Base-by-base conservation (phyloP, 148 eudicot genomes). In the Fagopyrum tataricum region DNA sequence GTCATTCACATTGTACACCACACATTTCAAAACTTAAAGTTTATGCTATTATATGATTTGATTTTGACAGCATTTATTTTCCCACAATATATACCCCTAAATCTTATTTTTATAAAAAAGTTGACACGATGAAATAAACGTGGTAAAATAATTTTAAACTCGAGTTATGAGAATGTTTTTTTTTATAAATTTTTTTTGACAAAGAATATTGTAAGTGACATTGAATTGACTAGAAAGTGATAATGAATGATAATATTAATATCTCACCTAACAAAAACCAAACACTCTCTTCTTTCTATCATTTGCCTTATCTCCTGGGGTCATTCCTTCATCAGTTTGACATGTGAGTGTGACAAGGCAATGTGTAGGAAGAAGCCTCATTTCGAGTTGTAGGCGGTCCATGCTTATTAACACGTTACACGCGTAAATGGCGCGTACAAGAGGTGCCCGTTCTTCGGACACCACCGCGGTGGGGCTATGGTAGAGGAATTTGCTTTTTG, bases 321-420 rank as follows among this genome's bases (percentile, higher is more conserved):
- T 59, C 26, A 58, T 58, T 8, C 23, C 37, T 58, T 7, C 39
- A 24, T 24, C 66, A 9, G 15, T 8, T 14, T 13, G 66, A 23
- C 66, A 59, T 59, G 66, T 59, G 66, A 59, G 8, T 10, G 39
- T 59, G 66, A 59, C 66, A 23, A 59, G 66, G 66, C 39, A 24
- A 59, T 23, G 6, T 23, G 66, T 59, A 59, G 66, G 39, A 59
- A 23, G 8, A 20, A 12, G 20, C 37, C 37, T 31, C 37, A 31
- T 31, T 31, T 31, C 37, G 37, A 31, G 37, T 31, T 1, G 6
- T 51, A n/a, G 26, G 39, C 39, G 66, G 66, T 59, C 66, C 66
- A 59, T 15, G 39, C 14, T 9, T 8, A 23, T 5, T 59, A 59
- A 24, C 66, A 24, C 4, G 1, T 59, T 59, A 59, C 66, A 59